phyloP scores from a whole-genome alignment of 371 early-diverging fungal species.

The Mortierella sp. region DNA sequence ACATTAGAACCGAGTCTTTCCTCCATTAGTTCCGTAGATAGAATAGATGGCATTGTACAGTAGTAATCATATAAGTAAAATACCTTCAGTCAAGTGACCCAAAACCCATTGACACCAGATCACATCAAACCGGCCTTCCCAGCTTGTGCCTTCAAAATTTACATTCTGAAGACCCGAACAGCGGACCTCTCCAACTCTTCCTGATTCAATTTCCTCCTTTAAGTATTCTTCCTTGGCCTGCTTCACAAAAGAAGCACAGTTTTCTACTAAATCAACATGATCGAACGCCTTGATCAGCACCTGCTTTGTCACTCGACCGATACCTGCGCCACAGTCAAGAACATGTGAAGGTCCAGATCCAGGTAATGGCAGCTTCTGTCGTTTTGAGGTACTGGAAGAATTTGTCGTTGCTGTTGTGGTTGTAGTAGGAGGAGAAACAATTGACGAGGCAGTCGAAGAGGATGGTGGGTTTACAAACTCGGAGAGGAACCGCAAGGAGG shows the following conservation, averaged over 20 bases:
- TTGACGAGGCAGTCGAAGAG: conserved; percentile 49
- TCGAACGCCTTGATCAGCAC: conserved; percentile 82
- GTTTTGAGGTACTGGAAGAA: conserved; percentile 6
- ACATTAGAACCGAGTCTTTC: not conserved
- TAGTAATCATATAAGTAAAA: not conserved
- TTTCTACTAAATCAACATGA: conserved; percentile 92
- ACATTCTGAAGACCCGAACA: conserved; percentile 89
- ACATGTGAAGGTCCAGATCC: conserved; percentile 48
- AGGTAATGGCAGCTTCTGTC: conserved; percentile 40
- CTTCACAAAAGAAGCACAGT: conserved; percentile 80
- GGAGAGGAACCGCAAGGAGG: conserved; percentile 76
- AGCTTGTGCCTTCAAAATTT: conserved; percentile 65
- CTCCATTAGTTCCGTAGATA: no score
- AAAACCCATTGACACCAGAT: conserved; percentile 99
- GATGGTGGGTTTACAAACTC: conserved; percentile 63
- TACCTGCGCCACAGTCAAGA: conserved; percentile 94
- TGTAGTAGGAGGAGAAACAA: conserved; percentile 54
- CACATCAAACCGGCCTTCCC: conserved; percentile 80
- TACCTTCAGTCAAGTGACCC: conserved; percentile 85
- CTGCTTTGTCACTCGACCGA: conserved; percentile 93
- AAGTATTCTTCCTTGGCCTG: conserved; percentile 75
- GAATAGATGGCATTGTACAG: no score
- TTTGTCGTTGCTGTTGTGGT: conserved; percentile 6
- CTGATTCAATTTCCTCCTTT: conserved; percentile 64
- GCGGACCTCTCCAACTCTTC: conserved; percentile 71